Base-by-base conservation (phyloP, 192 early-diverging fungal genomes). In the Backusella psychrophila region DNA sequence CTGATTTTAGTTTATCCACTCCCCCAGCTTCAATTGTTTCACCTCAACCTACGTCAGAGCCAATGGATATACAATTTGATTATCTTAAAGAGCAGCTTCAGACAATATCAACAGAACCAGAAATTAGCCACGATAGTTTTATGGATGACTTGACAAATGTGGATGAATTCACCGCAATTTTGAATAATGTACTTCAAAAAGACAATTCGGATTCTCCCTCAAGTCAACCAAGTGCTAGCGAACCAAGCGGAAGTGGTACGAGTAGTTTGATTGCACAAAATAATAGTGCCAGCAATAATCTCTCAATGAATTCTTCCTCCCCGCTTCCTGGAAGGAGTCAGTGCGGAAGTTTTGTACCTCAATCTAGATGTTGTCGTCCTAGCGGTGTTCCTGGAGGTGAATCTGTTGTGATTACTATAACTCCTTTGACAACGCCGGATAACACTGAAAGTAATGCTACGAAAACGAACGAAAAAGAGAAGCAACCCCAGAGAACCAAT, bases 151-250 rank as follows among this genome's bases (percentile, higher is more conserved):
- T 74, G 36, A 34, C 72, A 26, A 65, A 39, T 68, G 66, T 71
- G 5, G 77, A 72, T 9, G 77, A 78, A 41, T 26, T 78, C 26
- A 69, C 71, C 9, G 71, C 71, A n/a, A 72, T 78, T 53, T 53
- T 78, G 31, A 72, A 78, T 63, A 68, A 72, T 42, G 77, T 73
- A 11, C 42, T 78, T 71, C 70, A 71, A 31, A 71, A 71, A 71
- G 70, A 71, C 12, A 29, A 49, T 6, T 12, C 59, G 14, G 19
- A 73, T 26, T 63, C 56, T 29, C 56, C 56, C 23, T 23, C 11
- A 2, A 29, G 56, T 29, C 56, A 63, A 29, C 26, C 26, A 63
- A 63, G 56, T 29, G 5, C 46, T 49, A 29, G 9, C 26, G 56
- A 29, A 63, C 11, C 56, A 63, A 29, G 56, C 12, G 56, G 56